phyloP scores from a whole-genome alignment of 257 asterid species.

The Solanum ahanhuiri region DNA sequence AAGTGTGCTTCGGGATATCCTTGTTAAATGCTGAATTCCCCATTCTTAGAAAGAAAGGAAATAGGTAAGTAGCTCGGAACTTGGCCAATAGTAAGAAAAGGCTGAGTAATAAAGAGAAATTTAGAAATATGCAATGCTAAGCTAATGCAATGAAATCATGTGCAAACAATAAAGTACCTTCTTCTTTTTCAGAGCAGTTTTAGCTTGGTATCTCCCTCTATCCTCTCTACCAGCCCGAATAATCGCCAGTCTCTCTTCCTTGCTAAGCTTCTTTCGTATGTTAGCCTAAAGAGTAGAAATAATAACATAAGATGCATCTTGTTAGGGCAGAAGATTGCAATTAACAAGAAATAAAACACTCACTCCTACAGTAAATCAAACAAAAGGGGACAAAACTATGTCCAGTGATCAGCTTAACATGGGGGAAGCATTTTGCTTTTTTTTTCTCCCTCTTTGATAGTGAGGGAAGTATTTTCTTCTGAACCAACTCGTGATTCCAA shows the following conservation, averaged over 20 bases:
- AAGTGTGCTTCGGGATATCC: neutral
- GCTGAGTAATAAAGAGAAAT: neutral
- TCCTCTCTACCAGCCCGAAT: conserved; percentile 74
- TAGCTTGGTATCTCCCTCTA: conserved; percentile 55
- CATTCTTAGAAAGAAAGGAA: neutral
- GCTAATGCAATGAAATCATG: neutral
- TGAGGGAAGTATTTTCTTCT: neutral
- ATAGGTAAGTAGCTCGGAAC: neutral
- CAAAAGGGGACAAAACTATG: neutral
- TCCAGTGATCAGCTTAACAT: neutral
- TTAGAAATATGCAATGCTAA: neutral
- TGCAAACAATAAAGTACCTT: conserved; percentile 31
- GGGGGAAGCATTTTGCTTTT: neutral
- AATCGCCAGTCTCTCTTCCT: conserved; percentile 53
- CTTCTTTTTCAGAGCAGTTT: conserved; percentile 55
- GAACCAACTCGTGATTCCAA: neutral
- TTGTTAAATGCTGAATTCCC: neutral
- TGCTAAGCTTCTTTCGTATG: conserved; percentile 57
- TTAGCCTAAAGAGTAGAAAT: conserved; percentile 44
- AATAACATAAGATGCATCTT: conserved; percentile 10
- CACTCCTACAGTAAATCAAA: neutral
- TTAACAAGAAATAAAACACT: neutral
- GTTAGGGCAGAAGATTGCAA: neutral
- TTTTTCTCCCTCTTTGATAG: neutral
- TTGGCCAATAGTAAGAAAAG: neutral